Base-by-base conservation (phyloP, 2,329 filamentous ascomycete species). In the Aciculosporium take region DNA sequence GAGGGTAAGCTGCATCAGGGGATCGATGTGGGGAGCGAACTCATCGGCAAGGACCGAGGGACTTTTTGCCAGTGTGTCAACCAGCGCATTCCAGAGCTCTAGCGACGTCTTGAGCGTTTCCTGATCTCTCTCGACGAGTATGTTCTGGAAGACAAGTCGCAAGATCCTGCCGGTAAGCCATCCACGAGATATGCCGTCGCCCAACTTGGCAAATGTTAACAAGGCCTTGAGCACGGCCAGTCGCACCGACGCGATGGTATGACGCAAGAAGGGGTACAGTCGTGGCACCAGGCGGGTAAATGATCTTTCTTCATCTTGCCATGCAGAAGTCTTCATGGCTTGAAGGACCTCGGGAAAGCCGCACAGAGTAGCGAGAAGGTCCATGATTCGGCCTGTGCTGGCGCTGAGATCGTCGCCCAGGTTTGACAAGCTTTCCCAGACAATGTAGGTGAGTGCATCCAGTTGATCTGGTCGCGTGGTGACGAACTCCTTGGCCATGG, bases 321-420 rank as follows among this genome's bases (percentile, higher is more conserved):
- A 76, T 7, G 89, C 89, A 42, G 93, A 94, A 24, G 69, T 67
- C 62, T 94, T 94, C 91, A 98, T 98, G 12, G 89, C 84, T 46
- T 89, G 79, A 25, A 98, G 66, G 7, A 96, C 89, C 63, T 94
- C 77, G 0, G 84, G 84, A 65, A 95, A 98, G 48, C 87, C 83
- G 65, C 91, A 98, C 2, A 98, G 76, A 45, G 91, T 96, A 12
- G 93, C 91, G 15, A 98, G 71, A 31, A 98, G 74, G 59, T 98
- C 93, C 93, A 98, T 98, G 41, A 98, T 94, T 43, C 87, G 93
- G 37, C 91, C 91, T 8, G 93, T 98, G 58, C 91, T 96, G 4
- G 91, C 91, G 58, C 88, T 96, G 15, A 98, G 71, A 56, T 98
- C 91, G 56, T 98, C 91, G 49, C 89, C 88, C n/a, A 98, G 69